Evolutionary conservation across 2,329 filamentous ascomycete genomes (phyloP), one percentile per base, ranked within the genome.

Genomic region (Xylariomycetidae sp.): DNA sequence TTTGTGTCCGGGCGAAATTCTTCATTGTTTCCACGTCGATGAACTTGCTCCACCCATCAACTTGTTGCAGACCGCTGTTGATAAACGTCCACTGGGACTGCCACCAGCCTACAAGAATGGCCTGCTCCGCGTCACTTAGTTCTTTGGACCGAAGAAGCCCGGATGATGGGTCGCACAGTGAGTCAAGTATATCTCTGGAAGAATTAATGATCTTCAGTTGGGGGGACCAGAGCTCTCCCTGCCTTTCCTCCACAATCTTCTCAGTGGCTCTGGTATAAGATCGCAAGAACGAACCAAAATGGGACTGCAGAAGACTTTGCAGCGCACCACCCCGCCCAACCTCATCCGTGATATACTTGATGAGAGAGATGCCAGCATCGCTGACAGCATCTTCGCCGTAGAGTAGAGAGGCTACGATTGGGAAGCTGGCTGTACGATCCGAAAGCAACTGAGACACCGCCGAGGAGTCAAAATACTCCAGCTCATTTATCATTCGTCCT

Each of bases 1-100:
- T 98, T 11, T 86, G 85, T 54, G 95, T 88, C 45, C 92, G 82
- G 54, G 89, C 96, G 51, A 97, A 96, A 37, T 95, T 82, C 50
- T 88, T 82, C 86, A 98, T 89, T 34, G 77, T 69, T 14, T 69
- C 62, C 54, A 88, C 92, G 31, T 90, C 82, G 38, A 86, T 78
- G 4, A 74, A 74, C 11, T 77, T 67, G 44, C 87, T 88, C 92
- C 92, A 98, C 9, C 67, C 66, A 54, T 95, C 88, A 3, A 89
- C 94, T 40, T 82, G 80, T 26, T 79, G 70, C 51, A 96, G 96
- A 12, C 90, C 85, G 36, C 83, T 81, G 26, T 82, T 82, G 27
- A 97, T 70, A 28, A 80, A 81, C 36, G 76, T 73, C 94, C 94
- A 98, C 47, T 89, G 76, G 36, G 78, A 76, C 40, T 79, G 74